A percentile compares a stretch with the other conserved stretches of the same genome.
Conservation (phyloP, 2,329 filamentous ascomycete genomes). For the Escovopsis sp. region DNA sequence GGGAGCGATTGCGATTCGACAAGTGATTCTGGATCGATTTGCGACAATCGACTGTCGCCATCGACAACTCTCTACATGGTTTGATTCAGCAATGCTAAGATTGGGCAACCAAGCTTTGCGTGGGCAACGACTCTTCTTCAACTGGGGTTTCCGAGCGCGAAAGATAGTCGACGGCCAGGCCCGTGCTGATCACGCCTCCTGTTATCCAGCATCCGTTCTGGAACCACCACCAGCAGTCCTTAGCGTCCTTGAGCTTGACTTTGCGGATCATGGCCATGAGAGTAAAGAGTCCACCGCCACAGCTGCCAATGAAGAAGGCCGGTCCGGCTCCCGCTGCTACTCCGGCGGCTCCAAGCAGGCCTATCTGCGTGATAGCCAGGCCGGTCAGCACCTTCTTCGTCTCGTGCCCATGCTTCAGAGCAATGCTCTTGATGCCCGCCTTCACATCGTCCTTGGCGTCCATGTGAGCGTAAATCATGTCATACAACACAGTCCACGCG, state of each 20-base stretch:
- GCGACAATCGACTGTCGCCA: neutral
- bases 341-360: constrained; percentile 55
- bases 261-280: constrained; percentile 51
- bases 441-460: constrained; percentile 76
- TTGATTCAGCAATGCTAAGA: no score
- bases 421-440: constrained; percentile 80
- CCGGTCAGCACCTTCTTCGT: constrained; percentile 63
- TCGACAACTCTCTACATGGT: neutral
- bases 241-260: constrained; percentile 49
- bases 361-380: constrained; percentile 53
- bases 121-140: neutral
- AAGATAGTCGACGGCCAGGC: constrained; percentile 45
- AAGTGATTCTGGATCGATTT: no score
- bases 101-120: neutral
- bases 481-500: constrained; percentile 77
- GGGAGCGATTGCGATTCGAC: no score
- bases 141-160: constrained; percentile 14
- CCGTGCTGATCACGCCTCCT: constrained; percentile 44
- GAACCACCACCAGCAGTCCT: constrained; percentile 66
- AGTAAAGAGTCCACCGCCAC: constrained; percentile 45
- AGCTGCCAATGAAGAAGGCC: constrained; percentile 52
- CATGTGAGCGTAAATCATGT: constrained; percentile 91
- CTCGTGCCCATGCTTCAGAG: constrained; percentile 59
- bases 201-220: constrained; percentile 55
- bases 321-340: constrained; percentile 50